phyloP scores from a whole-genome alignment of 805 yeast genomes.

The Candida broadrunensis region DNA sequence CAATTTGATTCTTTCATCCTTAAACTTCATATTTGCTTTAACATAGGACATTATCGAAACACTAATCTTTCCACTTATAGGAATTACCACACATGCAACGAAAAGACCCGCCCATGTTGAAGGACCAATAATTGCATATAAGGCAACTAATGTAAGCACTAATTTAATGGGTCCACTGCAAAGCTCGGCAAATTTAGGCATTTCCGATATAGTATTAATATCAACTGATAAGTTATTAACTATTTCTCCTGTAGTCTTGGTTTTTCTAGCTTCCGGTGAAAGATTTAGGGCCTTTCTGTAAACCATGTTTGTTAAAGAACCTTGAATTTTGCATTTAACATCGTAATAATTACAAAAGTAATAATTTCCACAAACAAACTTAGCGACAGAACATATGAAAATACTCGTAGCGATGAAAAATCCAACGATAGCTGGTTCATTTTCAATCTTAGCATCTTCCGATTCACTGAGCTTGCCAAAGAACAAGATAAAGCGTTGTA shows the following conservation, averaged over 20 bases:
- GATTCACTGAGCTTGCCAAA: slow-evolving; percentile 43
- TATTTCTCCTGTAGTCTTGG: slow-evolving; percentile 28
- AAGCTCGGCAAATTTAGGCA: slow-evolving; percentile 16
- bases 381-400: slow-evolving; percentile 19
- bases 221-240: slow-evolving; percentile 31
- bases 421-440: slow-evolving; percentile 22
- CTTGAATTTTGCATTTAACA: slow-evolving; percentile 10
- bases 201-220: slow-evolving; percentile 43
- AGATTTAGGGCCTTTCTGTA: slow-evolving; percentile 24
- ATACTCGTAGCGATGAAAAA: slow-evolving; percentile 18
- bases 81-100: slow-evolving; percentile 27
- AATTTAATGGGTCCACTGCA: slow-evolving; percentile 20
- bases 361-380: slow-evolving; percentile 18
- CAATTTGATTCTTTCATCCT: slow-evolving; percentile 31
- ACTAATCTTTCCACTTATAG: slow-evolving; percentile 33
- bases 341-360: slow-evolving; percentile 8
- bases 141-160: slow-evolving; percentile 22
- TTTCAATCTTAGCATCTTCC: slow-evolving; percentile 10
- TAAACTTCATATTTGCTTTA: slow-evolving; percentile 32
- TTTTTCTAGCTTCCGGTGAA: slow-evolving; percentile 26
- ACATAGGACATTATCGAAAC: slow-evolving; percentile 42
- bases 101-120: slow-evolving; percentile 33
- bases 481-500: slow-evolving; percentile 60
- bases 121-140: slow-evolving; percentile 30
- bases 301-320: slow-evolving; percentile 19